Evolutionary conservation across 2,329 filamentous ascomycete species (phyloP), one percentile per base, ranked within the genome.

Genomic region (Stenocarpella maydis): DNA sequence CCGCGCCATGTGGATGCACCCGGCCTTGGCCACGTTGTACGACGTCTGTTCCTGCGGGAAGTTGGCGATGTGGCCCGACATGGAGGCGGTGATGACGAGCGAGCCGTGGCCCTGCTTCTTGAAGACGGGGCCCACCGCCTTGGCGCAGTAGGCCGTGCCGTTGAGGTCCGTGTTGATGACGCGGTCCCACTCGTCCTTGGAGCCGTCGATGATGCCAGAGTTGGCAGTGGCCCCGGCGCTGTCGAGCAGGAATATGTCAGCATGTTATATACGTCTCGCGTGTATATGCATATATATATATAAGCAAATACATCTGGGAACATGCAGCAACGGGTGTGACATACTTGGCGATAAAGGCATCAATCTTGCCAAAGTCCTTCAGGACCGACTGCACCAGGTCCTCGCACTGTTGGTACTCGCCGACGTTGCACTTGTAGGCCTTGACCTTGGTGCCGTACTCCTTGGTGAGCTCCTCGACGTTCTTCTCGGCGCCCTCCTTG

Each of bases 121-220:
- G 71, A 72, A 72, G 4, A 70, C 61, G 24, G 71, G 14, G 37
- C 71, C 71, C 41, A 72, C 58, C 14, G 71, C 95, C 82, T 97
- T 97, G 68, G 93, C 90, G 95, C 95, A 98, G 84, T 97, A 95
- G 14, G 94, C 91, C 84, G 71, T 72, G 60, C 71, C 71, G 69
- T 97, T 97, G 80, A 97, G 86, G 81, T 95, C 89, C 63, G 91
- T 95, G 9, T 92, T 87, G 28, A 97, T 84, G 19, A 95, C 95
- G 74, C 91, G 87, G 73, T 91, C 83, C 85, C 92, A 98, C 69
- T 97, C 88, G 79, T 90, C 92, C 80, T 97, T 90, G 58, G 95
- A 97, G 53, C 94, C 92, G 78, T 96, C 91, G 65, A 93, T 84
- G 77, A 92, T 85, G 69, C 91, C 91, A 68, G 81, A 82, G 81